These are phyloP conservation scores for Marchantia polymorpha DNA, from an alignment of 225 moss, liverwort and hornwort species.

Conservation along the genomic window DNA sequence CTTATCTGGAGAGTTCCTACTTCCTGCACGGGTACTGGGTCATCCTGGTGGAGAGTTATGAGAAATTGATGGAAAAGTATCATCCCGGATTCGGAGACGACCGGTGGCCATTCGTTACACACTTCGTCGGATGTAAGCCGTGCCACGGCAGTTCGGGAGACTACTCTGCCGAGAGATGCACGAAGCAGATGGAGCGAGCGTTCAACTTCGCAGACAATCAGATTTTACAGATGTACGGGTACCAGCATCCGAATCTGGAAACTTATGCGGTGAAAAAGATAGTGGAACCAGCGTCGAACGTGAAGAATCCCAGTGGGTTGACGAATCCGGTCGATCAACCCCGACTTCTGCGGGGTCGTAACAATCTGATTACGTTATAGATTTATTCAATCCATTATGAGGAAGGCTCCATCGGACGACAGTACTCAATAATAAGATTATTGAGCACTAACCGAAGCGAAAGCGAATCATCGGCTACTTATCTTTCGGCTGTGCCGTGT, in stretches of 20 bases:
- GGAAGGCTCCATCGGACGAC: background rate
- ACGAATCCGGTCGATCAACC: conserved; percentile 16
- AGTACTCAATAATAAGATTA: background rate
- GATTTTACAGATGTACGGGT: conserved; percentile 22
- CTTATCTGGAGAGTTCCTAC: conserved; percentile 23
- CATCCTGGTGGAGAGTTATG: conserved; percentile 27
- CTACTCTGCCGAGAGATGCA: conserved; percentile 24
- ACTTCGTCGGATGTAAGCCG: conserved; percentile 32
- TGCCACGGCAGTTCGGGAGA: conserved; percentile 25
- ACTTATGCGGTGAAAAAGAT: conserved; percentile 20
- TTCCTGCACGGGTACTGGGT: conserved; percentile 30
- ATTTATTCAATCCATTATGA: background rate
- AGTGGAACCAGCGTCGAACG: conserved; percentile 11
- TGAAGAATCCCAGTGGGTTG: conserved; percentile 21
- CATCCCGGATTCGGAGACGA: conserved; percentile 30
- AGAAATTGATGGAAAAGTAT: conserved; percentile 27
- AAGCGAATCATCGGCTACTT: background rate
- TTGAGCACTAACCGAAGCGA: conserved; percentile 12
- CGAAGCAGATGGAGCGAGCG: conserved; percentile 29
- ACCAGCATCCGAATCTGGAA: conserved; percentile 17
- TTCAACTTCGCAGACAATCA: conserved; percentile 32
- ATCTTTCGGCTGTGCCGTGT: conserved; percentile 19
- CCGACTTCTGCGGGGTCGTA: conserved; percentile 20
- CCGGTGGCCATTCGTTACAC: conserved; percentile 26
- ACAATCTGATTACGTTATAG: conserved; percentile 20